Conservation (phyloP, 495 filamentous ascomycete species). For the Trichoderma reesei region DNA sequence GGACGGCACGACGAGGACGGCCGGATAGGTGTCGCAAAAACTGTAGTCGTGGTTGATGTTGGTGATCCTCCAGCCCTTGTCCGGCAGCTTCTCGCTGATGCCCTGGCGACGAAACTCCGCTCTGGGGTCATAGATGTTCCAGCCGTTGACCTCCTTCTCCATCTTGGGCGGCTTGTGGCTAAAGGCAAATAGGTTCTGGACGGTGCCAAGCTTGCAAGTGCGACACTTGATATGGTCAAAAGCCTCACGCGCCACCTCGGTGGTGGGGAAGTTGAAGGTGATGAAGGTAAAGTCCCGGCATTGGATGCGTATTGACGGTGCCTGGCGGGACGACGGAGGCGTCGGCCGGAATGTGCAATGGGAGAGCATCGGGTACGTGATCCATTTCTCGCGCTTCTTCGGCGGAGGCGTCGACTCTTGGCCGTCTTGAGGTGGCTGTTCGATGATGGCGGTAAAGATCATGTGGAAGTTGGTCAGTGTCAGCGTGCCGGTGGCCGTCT, state of each 20-base stretch:
- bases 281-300: slow-evolving; percentile 90
- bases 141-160: slow-evolving; percentile 71
- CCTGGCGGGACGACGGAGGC: slow-evolving; percentile 57
- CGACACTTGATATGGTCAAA: slow-evolving; percentile 77
- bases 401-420: slow-evolving; percentile 15
- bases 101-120: slow-evolving; percentile 76
- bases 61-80: slow-evolving; percentile 82
- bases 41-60: slow-evolving; percentile 78
- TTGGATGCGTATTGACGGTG: slow-evolving; percentile 76
- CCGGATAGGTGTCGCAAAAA: slow-evolving; percentile 94
- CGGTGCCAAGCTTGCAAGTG: slow-evolving; percentile 71
- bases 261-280: slow-evolving; percentile 75
- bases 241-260: slow-evolving; percentile 69
- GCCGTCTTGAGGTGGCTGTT: background rate
- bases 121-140: slow-evolving; percentile 77
- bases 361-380: slow-evolving; percentile 85
- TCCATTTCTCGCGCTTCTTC: slow-evolving; percentile 72
- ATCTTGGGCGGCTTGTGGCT: slow-evolving; percentile 61
- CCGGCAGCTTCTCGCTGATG: slow-evolving; percentile 60
- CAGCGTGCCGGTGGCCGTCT: slow-evolving; percentile 32
- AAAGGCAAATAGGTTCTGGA: slow-evolving; percentile 92
- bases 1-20: slow-evolving; percentile 70
- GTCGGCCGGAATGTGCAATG: slow-evolving; percentile 62
- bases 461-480: slow-evolving; percentile 34
- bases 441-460: slow-evolving; percentile 25